A percentile compares a stretch with the other conserved stretches of the same genome.
Conservation (phyloP, 768 basidiomycete genomes). For the Lyophyllum semitale region DNA sequence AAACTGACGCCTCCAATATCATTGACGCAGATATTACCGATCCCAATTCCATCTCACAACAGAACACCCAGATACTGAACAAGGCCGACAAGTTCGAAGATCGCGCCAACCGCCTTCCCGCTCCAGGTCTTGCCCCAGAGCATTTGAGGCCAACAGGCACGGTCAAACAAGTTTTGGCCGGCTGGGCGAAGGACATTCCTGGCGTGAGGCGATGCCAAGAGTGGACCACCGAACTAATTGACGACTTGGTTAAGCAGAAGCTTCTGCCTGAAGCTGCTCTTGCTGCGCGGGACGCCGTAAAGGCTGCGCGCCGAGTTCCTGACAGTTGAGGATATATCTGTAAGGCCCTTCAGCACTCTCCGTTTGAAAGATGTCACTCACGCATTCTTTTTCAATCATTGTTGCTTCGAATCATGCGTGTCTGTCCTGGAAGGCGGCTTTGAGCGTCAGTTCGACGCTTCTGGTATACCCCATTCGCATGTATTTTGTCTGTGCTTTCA, state of each 20-base stretch:
- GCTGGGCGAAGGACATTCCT: conserved; percentile 3
- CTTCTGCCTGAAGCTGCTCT: background rate
- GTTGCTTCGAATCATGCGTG: too few relatives aligned
- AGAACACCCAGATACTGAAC: background rate
- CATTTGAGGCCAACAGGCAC: background rate
- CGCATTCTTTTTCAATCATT: too few relatives aligned
- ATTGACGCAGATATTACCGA: background rate
- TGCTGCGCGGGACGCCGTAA: background rate
- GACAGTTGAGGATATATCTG: background rate
- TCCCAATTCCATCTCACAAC: background rate
- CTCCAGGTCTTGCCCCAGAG: background rate
- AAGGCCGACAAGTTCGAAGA: conserved; percentile 8
- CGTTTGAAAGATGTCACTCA: too few relatives aligned
- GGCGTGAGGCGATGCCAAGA: conserved; percentile 6
- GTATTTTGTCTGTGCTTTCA: too few relatives aligned
- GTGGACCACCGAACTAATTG: conserved; percentile 4
- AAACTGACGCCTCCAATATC: background rate
- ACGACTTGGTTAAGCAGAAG: conserved; percentile 1
- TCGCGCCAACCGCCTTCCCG: background rate
- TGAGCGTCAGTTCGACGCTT: too few relatives aligned
- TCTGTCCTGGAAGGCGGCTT: too few relatives aligned
- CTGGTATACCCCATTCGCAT: too few relatives aligned
- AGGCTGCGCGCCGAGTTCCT: background rate
- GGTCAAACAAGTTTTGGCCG: background rate
- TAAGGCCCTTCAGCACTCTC: background rate